These are phyloP conservation scores for Gloeopeniophorella convolvens DNA, from an alignment of 768 basidiomycete species.

Conservation along the genomic window DNA sequence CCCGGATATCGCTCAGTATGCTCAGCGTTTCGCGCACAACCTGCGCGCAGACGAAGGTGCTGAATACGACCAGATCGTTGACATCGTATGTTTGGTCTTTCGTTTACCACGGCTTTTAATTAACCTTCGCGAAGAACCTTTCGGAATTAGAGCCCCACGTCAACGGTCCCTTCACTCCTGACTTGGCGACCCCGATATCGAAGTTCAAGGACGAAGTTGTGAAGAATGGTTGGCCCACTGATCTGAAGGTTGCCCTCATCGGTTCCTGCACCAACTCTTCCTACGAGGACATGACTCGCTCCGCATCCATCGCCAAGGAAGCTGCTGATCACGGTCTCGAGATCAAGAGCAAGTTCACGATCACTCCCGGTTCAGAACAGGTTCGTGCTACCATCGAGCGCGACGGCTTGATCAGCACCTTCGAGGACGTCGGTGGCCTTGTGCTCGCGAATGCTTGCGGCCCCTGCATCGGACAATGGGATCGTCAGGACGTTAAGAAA, in stretches of 20 bases:
- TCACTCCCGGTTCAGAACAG: slow-evolving; percentile 98
- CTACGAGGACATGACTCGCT: slow-evolving; percentile 99
- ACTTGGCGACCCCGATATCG: slow-evolving; percentile 96
- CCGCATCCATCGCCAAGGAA: slow-evolving; percentile 88
- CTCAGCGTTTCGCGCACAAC: slow-evolving; percentile 85
- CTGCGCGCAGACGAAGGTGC: slow-evolving; percentile 79
- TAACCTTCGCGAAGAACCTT: slow-evolving; percentile 55
- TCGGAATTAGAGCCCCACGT: slow-evolving; percentile 98
- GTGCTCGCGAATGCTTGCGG: slow-evolving; percentile 99
- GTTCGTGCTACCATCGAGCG: slow-evolving; percentile 96
- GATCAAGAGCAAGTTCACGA: slow-evolving; percentile 91
- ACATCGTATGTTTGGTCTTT: slow-evolving; percentile 56
- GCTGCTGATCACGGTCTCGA: slow-evolving; percentile 82
- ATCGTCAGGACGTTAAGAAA: slow-evolving; percentile 93
- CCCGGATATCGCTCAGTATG: slow-evolving; percentile 79
- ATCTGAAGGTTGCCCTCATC: slow-evolving; percentile 95
- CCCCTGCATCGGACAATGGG: slow-evolving; percentile 99
- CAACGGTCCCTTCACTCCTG: slow-evolving; percentile 99
- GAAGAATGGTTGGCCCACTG: slow-evolving; percentile 94
- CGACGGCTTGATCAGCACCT: slow-evolving; percentile 85
- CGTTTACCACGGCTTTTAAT: neutral
- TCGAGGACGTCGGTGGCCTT: slow-evolving; percentile 84
- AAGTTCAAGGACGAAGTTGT: slow-evolving; percentile 88
- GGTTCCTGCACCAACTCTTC: slow-evolving; percentile 99
- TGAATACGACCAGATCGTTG: slow-evolving; percentile 91